Evolutionary conservation across 2,329 filamentous ascomycete species (phyloP), one percentile per base, ranked within the genome.

Genomic region (Chaetomium strumarium): DNA sequence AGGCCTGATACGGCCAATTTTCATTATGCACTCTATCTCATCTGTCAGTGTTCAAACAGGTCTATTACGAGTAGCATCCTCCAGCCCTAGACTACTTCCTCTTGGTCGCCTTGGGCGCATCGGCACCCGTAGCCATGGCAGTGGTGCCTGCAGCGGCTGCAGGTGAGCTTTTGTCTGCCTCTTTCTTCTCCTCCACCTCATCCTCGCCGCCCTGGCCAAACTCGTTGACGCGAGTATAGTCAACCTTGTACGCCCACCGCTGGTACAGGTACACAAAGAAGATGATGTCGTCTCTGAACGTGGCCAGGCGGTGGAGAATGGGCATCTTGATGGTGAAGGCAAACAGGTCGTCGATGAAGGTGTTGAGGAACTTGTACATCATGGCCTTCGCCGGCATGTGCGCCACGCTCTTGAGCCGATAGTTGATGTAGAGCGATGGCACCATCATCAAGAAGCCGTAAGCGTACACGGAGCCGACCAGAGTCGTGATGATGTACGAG

Each of bases 381-480:
- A 99, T 93, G 44, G 93, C 90, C 73, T 90, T 92, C 61, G 80
- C 89, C 1, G 93, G 91, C 92, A 99, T 96, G 72, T 99, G 93
- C 11, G 93, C 93, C 33, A 97, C 89, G 61, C 84, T 86, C 79
- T 92, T 96, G 61, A 99, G 82, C 12, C 92, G 85, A 76, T 99
- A 99, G 79, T 99, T 99, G 82, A 99, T 99, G 75, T 97, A 99
- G 33, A 99, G 77, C 55, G 84, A 87, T 13, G 93, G 93, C 9
- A 99, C 87, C 93, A 99, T 99, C 90, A 99, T 96, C 56, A 99
- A 75, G 78, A 99, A 99, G 5, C 93, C 93, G 67, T 99, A 99
- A 0, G 93, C 91, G 69, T 99, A 99, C 47, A 99, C 93, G 40
- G 87, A 92, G 11, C 91, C 93, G 19, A 99, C 93, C 10, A 99